Base-by-base conservation (phyloP, 176 grass and related monocot species). In the Thinopyrum elongatum region DNA sequence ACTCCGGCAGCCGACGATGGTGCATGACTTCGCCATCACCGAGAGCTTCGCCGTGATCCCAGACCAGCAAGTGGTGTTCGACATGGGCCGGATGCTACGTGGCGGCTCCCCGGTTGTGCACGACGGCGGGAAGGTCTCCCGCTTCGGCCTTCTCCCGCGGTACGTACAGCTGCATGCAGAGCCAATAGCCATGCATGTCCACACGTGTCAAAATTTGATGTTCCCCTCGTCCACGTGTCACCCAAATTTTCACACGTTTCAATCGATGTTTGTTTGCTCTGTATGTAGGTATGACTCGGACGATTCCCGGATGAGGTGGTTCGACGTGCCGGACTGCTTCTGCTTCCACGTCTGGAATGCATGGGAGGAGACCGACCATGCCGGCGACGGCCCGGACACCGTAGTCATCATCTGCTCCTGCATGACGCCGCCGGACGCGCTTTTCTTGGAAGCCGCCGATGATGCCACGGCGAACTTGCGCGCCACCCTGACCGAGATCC, bases 291-390 rank as follows among this genome's bases (percentile, higher is more conserved):
- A 44, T 17, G 69, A 72, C 75, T 5, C n/a, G 55, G 47, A 92
- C 44, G 82, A 87, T 6, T 83, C 87, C 1, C 46, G 89, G 68
- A 86, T 92, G n/a, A 26, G 21, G 78, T 92, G 90, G 90, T 75
- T 92, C 6, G 90, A 92, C 38, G 84, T 92, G 59, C 91, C 91
- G 39, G 91, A 89, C 8, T 87, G 91, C 28, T 92, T 92, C 84
- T 89, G 91, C 84, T 92, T 92, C 84, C 91, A 92, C 78, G 64
- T 92, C 9, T 92, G 87, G 91, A 92, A 92, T 51, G 79, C 29
- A 7, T 34, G 65, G 65, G 65, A 67, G 65, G 65, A 67, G 29
- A 42, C 36, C 10, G 22, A 25, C 69, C 4, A 11, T 2, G 11
- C 3, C 38, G 11, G 10, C 90, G 84, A 83, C 7, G 1, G n/a